Base-by-base conservation (phyloP, 768 basidiomycete genomes). In the Leucosporidium creatinivorum region DNA sequence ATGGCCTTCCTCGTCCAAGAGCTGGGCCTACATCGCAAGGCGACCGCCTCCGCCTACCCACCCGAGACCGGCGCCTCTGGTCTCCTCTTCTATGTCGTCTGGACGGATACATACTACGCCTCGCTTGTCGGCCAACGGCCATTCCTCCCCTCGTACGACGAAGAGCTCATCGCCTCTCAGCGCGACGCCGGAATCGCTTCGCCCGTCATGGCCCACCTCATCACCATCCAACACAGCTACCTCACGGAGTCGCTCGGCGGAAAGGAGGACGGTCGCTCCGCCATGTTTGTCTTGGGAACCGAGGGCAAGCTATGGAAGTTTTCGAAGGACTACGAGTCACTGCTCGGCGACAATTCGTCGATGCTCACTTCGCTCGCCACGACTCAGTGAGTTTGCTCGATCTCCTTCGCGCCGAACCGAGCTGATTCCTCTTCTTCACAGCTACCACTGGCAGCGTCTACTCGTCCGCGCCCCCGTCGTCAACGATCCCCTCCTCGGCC, bases 381-480 rank as follows among this genome's bases (percentile, higher is more conserved):
- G 2, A 62, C 51, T 21, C 61, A 62, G 61, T 62, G 39, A 25
- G 61, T 26, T n/a, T 13, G 26, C 21, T 28, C n/a, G 10, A 15
- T 33, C 25, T 25, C 8, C 39, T 59, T 39, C n/a, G 21, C 15
- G 21, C 1, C 3, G 4, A 18, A 1, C 31, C 18, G 19, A 17
- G 49, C 50, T 25, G 52, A 33, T 30, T 25, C 6, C 25, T 51
- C 25, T 5, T 0, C 28, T 4, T 10, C n/a, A 4, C 36, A 62
- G 61, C 39, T 62, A 55, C 26, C 61, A 62, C 25, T 62, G 33
- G 17, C 52, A 39, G 5, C 51, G 52, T 5, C 15, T 62, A 1
- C 61, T 62, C 52, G 15, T 62, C 26, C 51, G 61, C 36, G 61
- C 61, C 4, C 61, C 59, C 8, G 12, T 17, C 23, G 48, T 49